Evolutionary conservation across 495 filamentous ascomycete genomes (phyloP).

Genomic region (Pseudomonodictys pantanalensis): DNA sequence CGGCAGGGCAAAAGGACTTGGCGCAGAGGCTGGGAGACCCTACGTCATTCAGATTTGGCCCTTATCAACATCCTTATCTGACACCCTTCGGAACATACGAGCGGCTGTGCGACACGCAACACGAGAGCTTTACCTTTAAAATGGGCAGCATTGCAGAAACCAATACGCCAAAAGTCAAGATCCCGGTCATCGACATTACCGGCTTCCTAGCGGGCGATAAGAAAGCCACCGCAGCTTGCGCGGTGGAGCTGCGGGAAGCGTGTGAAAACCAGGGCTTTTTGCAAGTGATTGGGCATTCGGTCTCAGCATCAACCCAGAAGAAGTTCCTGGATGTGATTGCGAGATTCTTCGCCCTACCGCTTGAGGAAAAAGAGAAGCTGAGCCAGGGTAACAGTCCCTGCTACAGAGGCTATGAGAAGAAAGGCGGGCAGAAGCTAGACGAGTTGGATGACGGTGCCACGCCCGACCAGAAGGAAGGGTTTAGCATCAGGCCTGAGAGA

Average conservation of each 20-base stretch:
- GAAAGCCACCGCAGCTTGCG: background rate
- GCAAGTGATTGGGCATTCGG: constrained; percentile 8
- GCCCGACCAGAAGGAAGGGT: constrained; percentile 17
- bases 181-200: constrained; percentile 15
- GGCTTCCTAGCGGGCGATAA: constrained; percentile 9
- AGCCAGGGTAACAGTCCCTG: constrained; percentile 6
- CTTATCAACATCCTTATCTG: no score
- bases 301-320: background rate
- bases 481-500: constrained; percentile 9
- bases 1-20: no score
- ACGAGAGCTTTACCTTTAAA: no score
- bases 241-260: constrained; percentile 1
- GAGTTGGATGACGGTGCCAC: constrained; percentile 3
- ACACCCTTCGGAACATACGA: no score
- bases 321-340: constrained; percentile 4
- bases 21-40: no score
- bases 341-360: constrained; percentile 10
- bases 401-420: constrained; percentile 7
- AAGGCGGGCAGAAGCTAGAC: constrained; percentile 15
- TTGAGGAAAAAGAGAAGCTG: constrained; percentile 6
- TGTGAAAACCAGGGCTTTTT: constrained; percentile 18
- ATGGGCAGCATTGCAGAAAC: constrained; percentile 4
- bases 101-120: no score
- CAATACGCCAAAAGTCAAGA: background rate
- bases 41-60: no score